phyloP scores from a whole-genome alignment of 2,329 filamentous ascomycete species.

The Cladophialophora carrionii region DNA sequence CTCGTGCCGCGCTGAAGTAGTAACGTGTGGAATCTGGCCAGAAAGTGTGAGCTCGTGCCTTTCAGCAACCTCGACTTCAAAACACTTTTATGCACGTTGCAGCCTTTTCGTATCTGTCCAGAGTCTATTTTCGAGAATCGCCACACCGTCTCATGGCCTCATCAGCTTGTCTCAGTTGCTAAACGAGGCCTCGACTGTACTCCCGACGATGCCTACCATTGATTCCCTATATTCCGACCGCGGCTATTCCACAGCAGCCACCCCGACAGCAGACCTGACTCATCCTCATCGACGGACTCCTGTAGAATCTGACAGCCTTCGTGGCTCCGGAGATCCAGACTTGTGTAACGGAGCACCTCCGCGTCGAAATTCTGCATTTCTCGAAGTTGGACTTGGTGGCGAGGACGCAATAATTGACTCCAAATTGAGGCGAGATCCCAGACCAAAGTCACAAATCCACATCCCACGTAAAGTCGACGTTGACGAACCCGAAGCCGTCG shows the following conservation, averaged over 20 bases:
- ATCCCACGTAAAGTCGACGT: constrained; percentile 35
- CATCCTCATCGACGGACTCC: constrained; percentile 18
- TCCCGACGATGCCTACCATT: constrained; percentile 19
- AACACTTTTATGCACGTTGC: neutral
- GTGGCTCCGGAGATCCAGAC: constrained; percentile 13
- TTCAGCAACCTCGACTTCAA: neutral
- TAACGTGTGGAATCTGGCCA: neutral
- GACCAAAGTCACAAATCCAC: constrained; percentile 33
- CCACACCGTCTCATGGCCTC: constrained; percentile 21
- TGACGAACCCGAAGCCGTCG: constrained; percentile 24
- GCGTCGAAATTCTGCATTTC: constrained; percentile 35
- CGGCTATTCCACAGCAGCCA: constrained; percentile 20
- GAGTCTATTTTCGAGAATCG: constrained; percentile 11
- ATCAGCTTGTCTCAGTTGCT: constrained; percentile 28
- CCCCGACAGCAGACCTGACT: constrained; percentile 10
- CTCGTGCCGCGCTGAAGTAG: neutral
- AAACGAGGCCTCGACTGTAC: constrained; percentile 4
- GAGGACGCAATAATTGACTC: constrained; percentile 34
- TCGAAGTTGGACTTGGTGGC: constrained; percentile 37
- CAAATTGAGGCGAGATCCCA: constrained; percentile 28
- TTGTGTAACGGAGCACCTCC: constrained; percentile 21
- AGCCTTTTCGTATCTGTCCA: constrained; percentile 8
- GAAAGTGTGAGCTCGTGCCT: neutral
- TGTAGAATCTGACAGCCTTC: constrained; percentile 17
- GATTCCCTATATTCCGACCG: constrained; percentile 5